A percentile compares a stretch with the other conserved stretches of the same genome.
These are phyloP conservation scores for Huntiella savannae DNA, from an alignment of 2,329 filamentous ascomycete genomes.

Conservation along the genomic window DNA sequence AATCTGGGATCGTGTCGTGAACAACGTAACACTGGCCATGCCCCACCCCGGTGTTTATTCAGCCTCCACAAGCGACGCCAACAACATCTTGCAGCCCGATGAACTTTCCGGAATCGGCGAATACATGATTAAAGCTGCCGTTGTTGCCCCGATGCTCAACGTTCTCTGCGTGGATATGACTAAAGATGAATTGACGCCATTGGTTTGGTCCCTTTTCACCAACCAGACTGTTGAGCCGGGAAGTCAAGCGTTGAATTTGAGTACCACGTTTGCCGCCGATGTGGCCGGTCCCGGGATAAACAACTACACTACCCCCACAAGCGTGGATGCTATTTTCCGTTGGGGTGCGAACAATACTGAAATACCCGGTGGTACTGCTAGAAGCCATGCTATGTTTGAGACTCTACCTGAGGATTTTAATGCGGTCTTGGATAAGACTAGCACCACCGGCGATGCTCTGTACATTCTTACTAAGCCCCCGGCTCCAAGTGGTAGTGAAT, in stretches of 20 bases:
- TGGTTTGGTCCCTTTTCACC: constrained; percentile 24
- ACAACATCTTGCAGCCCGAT: constrained; percentile 50
- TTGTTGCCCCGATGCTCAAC: constrained; percentile 52
- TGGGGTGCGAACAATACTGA: not conserved
- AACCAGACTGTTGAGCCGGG: not conserved
- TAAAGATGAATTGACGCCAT: constrained; percentile 35
- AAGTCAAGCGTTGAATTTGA: no score
- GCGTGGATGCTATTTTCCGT: not conserved
- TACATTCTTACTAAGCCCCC: constrained; percentile 1
- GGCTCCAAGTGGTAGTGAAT: constrained; percentile 14
- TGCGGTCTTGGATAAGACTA: not conserved
- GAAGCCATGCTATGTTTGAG: not conserved
- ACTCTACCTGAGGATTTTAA: not conserved
- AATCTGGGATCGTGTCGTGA: constrained; percentile 38
- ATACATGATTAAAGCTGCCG: constrained; percentile 47
- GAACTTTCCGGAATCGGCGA: constrained; percentile 46
- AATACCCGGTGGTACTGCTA: not conserved
- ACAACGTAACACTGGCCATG: constrained; percentile 62
- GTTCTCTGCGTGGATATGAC: constrained; percentile 54
- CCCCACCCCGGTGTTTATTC: constrained; percentile 50
- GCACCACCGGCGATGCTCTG: not conserved
- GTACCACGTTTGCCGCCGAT: not conserved
- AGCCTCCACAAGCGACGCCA: constrained; percentile 40
- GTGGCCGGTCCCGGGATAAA: not conserved
- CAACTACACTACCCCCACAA: not conserved